Evolutionary conservation across 1,139 yeast species (phyloP), one percentile per base, ranked within the genome.

Genomic region (Martiniozyma asiatica): DNA sequence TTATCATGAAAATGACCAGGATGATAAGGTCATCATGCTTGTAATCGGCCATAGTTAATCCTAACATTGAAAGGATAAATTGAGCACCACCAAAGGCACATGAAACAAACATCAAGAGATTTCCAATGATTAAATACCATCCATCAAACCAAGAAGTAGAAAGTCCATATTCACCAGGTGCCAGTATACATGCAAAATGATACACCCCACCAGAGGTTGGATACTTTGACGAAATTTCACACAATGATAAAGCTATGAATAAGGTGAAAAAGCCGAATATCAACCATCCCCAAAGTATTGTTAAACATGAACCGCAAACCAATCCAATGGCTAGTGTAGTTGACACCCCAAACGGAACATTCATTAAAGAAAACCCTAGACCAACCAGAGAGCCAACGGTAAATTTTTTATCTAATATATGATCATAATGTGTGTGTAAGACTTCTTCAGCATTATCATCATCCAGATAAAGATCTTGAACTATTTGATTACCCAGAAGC

Each of bases 191-290:
- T 45, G 82, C 73, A 51, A 77, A 77, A 39, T 78, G 87, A 47
- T 78, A 80, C 2, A 78, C 74, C 12, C 78, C 78, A 18, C 78
- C 78, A 3, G 82, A 78, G 18, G 79, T 71, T 0, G 89, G 89
- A 42, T 73, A 78, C 43, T 76, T 78, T 4, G 82, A 73, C 1
- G 76, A 68, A 38, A 78, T 73, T 47, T 78, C 89, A 38, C 82
- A 73, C 22, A 78, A 53, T 21, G 84, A 74, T 17, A 76, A 51
- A 3, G 80, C 75, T 31, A 78, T 76, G 42, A 73, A 59, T 29
- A 74, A 45, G 2, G 80, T 68, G 42, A 74, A 70, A 15, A 76
- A 42, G 4, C 77, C 72, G 25, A 76, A 78, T 2, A 73, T 53
- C 2, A 75, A 41, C 73, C 82, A 78, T 0, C 89, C 89, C 51